A percentile compares a stretch with the other conserved stretches of the same genome.
phyloP scores from a whole-genome alignment of 192 early-diverging fungal species.

The Cladochytrium replicatum region DNA sequence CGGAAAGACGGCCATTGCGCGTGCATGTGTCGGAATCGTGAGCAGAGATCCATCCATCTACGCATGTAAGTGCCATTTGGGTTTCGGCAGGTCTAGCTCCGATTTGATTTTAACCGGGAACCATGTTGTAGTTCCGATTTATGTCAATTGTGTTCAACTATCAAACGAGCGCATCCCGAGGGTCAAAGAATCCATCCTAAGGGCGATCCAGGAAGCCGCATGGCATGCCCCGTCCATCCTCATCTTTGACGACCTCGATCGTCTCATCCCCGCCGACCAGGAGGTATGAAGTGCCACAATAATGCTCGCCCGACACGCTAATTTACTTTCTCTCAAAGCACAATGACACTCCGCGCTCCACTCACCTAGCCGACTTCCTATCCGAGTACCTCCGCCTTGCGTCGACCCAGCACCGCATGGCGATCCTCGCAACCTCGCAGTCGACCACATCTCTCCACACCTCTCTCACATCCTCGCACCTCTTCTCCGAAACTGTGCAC shows the following conservation, averaged over 20 bases:
- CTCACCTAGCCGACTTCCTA: not conserved
- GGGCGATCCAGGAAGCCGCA: conserved; percentile 52
- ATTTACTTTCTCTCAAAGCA: conserved; percentile 4
- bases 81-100: conserved; percentile 5
- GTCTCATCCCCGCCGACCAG: conserved; percentile 59
- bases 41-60: conserved; percentile 9
- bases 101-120: not conserved
- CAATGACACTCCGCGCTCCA: not conserved
- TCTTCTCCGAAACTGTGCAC: conserved; percentile 1
- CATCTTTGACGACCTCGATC: conserved; percentile 68
- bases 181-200: conserved; percentile 47
- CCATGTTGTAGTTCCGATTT: conserved; percentile 52
- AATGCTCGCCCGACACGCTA: conserved; percentile 1
- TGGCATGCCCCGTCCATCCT: conserved; percentile 64
- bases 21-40: conserved; percentile 9
- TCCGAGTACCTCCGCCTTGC: not conserved
- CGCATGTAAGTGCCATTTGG: conserved; percentile 17
- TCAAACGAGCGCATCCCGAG: conserved; percentile 46
- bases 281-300: conserved; percentile 55
- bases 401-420: not conserved
- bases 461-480: not conserved
- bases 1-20: conserved; percentile 28
- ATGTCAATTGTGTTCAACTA: conserved; percentile 58
- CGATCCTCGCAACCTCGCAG: not conserved
- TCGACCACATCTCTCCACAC: not conserved